Conservation (phyloP, 148 eudicot species). For the Rhododendron vialii region DNA sequence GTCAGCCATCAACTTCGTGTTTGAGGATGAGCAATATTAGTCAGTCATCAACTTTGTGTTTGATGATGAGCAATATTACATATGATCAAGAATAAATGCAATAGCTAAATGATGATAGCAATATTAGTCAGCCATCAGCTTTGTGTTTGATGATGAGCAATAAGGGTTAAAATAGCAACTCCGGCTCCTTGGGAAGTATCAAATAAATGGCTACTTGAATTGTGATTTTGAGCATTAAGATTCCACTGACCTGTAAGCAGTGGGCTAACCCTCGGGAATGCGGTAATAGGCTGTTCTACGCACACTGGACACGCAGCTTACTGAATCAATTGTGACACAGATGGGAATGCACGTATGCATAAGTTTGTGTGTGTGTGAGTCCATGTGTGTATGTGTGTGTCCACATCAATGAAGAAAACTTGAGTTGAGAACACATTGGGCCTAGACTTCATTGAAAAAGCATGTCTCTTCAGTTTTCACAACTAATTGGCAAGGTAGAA, state of each 20-base stretch:
- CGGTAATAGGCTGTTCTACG: too few relatives aligned
- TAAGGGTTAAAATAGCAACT: background rate
- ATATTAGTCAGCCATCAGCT: too few relatives aligned
- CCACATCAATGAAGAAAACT: background rate
- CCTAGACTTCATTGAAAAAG: background rate
- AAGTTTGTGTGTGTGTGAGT: background rate
- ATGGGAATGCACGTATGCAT: background rate
- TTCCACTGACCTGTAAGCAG: background rate
- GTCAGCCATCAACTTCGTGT: background rate
- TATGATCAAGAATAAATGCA: too few relatives aligned
- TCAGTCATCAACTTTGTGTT: background rate
- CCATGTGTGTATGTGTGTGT: background rate
- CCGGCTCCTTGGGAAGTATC: background rate
- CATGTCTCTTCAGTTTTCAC: background rate
- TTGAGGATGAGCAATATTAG: background rate
- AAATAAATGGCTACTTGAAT: background rate
- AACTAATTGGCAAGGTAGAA: background rate
- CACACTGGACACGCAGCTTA: background rate
- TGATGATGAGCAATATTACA: too few relatives aligned
- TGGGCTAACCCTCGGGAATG: too few relatives aligned
- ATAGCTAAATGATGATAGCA: too few relatives aligned
- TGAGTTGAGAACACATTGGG: background rate
- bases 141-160: too few relatives aligned
- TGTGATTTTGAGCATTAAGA: background rate
- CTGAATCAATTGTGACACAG: background rate